phyloP scores from a whole-genome alignment of 2,329 filamentous ascomycete genomes.

The Diaporthe caulivora region DNA sequence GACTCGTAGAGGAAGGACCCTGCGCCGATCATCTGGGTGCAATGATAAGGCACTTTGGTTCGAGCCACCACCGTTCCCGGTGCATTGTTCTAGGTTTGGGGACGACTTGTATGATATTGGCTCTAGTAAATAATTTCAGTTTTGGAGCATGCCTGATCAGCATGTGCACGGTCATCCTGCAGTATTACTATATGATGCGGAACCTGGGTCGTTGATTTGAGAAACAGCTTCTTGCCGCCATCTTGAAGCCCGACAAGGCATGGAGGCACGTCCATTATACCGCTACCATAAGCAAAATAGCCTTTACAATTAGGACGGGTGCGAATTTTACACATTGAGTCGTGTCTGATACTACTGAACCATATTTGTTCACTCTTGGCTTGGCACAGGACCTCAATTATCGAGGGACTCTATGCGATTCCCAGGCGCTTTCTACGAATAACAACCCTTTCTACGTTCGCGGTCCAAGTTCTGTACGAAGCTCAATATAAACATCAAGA shows the following conservation, averaged over 20 bases:
- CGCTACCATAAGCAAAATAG: background rate
- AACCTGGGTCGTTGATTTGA: background rate
- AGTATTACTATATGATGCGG: background rate
- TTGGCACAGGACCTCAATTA: no score
- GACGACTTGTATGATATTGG: no score
- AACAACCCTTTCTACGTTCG: background rate
- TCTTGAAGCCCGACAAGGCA: background rate
- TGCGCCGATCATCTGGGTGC: background rate
- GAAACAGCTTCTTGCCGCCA: background rate
- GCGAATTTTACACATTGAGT: no score
- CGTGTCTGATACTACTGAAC: background rate
- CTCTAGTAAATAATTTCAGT: background rate
- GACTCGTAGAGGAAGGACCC: constrained; percentile 11
- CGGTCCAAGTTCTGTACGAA: background rate
- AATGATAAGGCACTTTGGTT: background rate
- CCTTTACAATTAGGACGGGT: background rate
- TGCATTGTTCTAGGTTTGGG: background rate
- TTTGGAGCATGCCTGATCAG: background rate
- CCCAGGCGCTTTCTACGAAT: no score
- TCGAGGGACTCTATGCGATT: no score
- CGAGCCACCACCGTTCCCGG: background rate
- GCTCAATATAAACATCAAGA: background rate
- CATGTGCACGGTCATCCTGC: background rate
- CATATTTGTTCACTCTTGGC: background rate
- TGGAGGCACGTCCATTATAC: background rate